phyloP scores from a whole-genome alignment of 352 stramenopile genomes.

The Pythium sukuiense region DNA sequence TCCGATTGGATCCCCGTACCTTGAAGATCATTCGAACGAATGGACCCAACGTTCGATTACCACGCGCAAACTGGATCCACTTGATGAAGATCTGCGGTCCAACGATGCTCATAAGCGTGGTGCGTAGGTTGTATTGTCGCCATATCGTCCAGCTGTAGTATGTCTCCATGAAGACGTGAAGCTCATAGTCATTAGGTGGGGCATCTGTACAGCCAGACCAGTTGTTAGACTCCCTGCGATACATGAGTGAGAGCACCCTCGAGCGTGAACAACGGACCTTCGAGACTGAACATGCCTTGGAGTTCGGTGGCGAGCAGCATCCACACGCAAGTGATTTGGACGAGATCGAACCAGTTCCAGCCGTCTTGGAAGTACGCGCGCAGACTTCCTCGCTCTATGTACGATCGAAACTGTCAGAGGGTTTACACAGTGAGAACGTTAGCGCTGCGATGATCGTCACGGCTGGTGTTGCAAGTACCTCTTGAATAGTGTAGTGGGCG shows the following conservation, averaged over 20 bases:
- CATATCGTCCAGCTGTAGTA: conserved; percentile 56
- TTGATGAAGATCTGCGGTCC: conserved; percentile 78
- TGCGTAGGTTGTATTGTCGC: conserved; percentile 69
- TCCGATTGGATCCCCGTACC: conserved; percentile 24
- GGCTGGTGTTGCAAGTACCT: conserved; percentile 34
- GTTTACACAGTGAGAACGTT: too few species aligned
- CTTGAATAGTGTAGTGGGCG: conserved; percentile 60
- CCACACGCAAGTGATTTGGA: conserved; percentile 77
- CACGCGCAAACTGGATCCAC: conserved; percentile 80
- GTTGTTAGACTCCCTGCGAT: neutral
- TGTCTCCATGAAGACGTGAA: conserved; percentile 63
- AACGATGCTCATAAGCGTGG: conserved; percentile 77
- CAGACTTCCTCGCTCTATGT: conserved; percentile 51
- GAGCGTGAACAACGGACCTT: conserved; percentile 22
- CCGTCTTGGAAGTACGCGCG: conserved; percentile 64
- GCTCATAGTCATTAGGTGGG: conserved; percentile 39
- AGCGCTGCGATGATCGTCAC: neutral
- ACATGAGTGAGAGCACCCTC: neutral
- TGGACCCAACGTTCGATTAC: conserved; percentile 58
- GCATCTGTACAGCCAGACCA: conserved; percentile 1
- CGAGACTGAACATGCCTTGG: conserved; percentile 35
- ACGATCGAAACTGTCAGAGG: conserved; percentile 36
- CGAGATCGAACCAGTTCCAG: conserved; percentile 79
- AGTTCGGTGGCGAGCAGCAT: conserved; percentile 57
- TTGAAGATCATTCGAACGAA: conserved; percentile 89